Percentiles rank a stretch among this genome's conserved stretches.
These are phyloP conservation scores for Amaranthus cruentus DNA, from an alignment of 148 eudicot species.

Conservation along the genomic window DNA sequence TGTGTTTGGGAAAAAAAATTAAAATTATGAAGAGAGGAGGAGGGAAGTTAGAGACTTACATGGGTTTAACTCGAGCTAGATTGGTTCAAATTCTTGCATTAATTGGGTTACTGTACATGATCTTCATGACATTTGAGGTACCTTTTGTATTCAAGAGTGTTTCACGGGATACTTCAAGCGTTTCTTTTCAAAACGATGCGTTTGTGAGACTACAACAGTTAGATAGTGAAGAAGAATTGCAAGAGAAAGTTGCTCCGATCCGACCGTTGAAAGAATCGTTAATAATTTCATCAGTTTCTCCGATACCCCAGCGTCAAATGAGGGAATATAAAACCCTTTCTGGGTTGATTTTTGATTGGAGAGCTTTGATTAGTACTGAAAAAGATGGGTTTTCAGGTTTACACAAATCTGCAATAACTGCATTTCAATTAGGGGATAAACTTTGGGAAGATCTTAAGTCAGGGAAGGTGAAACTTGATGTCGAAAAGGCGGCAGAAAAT, in stretches of 20 bases:
- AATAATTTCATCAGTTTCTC: slow-evolving; percentile 16
- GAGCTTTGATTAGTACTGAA: slow-evolving; percentile 25
- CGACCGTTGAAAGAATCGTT: slow-evolving; percentile 40
- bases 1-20: slow-evolving; percentile 5
- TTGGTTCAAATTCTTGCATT: slow-evolving; percentile 49
- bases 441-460: slow-evolving; percentile 54
- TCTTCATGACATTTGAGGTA: slow-evolving; percentile 55
- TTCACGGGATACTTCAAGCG: slow-evolving; percentile 23
- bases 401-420: slow-evolving; percentile 47
- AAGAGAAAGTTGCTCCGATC: slow-evolving; percentile 42
- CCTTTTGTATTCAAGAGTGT: slow-evolving; percentile 54
- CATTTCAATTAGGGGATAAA: slow-evolving; percentile 58
- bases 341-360: slow-evolving; percentile 36
- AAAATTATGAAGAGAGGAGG: slow-evolving; percentile 21
- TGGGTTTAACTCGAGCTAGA: slow-evolving; percentile 45
- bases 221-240: slow-evolving; percentile 51
- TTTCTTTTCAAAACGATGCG: slow-evolving; percentile 34
- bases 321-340: slow-evolving; percentile 38
- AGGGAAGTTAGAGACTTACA: slow-evolving; percentile 42
- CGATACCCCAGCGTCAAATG: slow-evolving; percentile 34
- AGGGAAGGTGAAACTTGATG: slow-evolving; percentile 20
- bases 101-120: slow-evolving; percentile 44
- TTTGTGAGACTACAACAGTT: slow-evolving; percentile 29
- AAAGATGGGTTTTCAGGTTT: slow-evolving; percentile 51
- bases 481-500: slow-evolving; percentile 12